Evolutionary conservation across 768 basidiomycete genomes (phyloP).

Genomic region (Tricholoma terreum): DNA sequence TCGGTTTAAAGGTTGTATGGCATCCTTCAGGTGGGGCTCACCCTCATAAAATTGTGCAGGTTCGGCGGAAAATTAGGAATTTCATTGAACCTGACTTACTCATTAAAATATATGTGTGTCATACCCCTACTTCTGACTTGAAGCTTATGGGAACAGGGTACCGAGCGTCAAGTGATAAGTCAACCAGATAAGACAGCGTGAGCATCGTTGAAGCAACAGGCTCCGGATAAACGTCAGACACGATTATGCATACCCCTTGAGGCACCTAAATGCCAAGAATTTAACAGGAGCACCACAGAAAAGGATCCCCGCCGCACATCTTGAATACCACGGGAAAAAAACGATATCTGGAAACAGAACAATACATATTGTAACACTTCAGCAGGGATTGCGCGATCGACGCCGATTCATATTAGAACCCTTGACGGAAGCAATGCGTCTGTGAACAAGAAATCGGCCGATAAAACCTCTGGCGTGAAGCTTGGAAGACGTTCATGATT

Average conservation of each 20-base stretch:
- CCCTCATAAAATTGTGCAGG: background rate
- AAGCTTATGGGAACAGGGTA: background rate
- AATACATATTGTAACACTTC: background rate
- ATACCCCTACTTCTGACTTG: background rate
- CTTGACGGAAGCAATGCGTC: background rate
- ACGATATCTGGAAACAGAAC: too few relatives aligned
- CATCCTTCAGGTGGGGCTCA: background rate
- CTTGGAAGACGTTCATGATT: background rate
- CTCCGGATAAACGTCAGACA: background rate
- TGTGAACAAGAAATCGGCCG: background rate
- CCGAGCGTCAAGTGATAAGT: conserved; percentile 1
- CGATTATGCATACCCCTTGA: background rate
- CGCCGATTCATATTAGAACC: background rate
- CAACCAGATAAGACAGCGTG: background rate
- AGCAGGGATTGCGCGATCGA: background rate
- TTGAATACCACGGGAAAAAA: too few relatives aligned
- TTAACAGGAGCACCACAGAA: too few relatives aligned
- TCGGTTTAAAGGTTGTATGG: background rate
- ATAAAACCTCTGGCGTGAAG: background rate
- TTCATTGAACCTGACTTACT: background rate
- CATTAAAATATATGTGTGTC: background rate
- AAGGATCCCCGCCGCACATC: too few relatives aligned
- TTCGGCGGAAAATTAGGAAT: background rate
- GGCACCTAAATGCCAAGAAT: background rate
- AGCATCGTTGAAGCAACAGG: background rate